Conservation (phyloP, 148 eudicot species). For the Chenopodium berlandieri region DNA sequence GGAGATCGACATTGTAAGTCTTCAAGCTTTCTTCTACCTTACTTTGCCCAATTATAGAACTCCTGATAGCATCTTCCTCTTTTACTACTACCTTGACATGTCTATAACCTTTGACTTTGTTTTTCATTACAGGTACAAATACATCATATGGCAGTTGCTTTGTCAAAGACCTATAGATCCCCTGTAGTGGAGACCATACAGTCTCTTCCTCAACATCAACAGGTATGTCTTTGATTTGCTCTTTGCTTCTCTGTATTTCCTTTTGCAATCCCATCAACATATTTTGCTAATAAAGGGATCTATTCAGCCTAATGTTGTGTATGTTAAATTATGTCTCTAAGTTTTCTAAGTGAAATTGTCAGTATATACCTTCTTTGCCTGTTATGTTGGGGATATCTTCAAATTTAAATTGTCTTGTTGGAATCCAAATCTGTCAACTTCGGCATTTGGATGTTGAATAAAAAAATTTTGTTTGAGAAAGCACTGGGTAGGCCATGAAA, state of each 20-base stretch:
- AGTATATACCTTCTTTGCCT: neutral
- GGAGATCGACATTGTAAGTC: constrained; percentile 53
- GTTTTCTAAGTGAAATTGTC: neutral
- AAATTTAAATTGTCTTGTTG: neutral
- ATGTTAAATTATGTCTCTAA: too few species aligned
- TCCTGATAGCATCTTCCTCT: neutral
- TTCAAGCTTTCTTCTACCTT: neutral
- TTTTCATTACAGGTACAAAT: constrained; percentile 61
- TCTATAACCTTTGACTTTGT: neutral
- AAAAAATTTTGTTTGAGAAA: neutral
- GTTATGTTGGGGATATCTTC: neutral
- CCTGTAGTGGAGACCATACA: constrained; percentile 83
- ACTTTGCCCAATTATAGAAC: neutral
- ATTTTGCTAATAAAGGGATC: neutral
- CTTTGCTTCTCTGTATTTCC: neutral
- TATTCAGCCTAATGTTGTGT: neutral
- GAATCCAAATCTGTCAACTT: neutral
- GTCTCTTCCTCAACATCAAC: constrained; percentile 97
- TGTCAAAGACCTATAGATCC: constrained; percentile 74
- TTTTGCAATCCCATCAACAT: neutral
- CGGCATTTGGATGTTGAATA: neutral
- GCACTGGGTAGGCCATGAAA: neutral
- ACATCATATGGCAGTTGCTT: constrained; percentile 84
- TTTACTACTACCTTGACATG: neutral
- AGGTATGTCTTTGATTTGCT: constrained; percentile 39